phyloP scores from a whole-genome alignment of 768 basidiomycete species.

The Hebeloma cylindrosporum region DNA sequence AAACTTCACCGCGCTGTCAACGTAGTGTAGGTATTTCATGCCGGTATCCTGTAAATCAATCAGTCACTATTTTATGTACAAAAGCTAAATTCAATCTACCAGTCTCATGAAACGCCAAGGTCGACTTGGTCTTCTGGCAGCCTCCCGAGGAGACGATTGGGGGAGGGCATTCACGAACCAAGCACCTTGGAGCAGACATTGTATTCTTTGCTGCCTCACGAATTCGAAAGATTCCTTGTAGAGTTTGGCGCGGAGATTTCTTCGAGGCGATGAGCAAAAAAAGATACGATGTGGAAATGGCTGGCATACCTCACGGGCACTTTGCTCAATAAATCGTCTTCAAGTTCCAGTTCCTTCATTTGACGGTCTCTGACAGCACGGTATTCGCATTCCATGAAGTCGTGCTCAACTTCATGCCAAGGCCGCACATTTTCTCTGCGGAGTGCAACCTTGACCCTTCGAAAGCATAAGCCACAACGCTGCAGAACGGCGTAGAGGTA shows the following conservation, averaged over 20 bases:
- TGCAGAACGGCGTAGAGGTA: not conserved
- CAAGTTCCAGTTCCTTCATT: slow-evolving; percentile 86
- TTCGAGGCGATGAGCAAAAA: slow-evolving; percentile 29
- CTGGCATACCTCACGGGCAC: slow-evolving; percentile 74
- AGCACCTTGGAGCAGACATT: slow-evolving; percentile 84
- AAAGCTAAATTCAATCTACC: slow-evolving; percentile 39
- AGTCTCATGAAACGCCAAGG: slow-evolving; percentile 89
- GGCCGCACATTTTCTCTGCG: slow-evolving; percentile 69
- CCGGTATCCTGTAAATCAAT: slow-evolving; percentile 60
- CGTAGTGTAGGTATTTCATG: slow-evolving; percentile 79
- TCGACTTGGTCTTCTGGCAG: slow-evolving; percentile 54
- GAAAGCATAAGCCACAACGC: slow-evolving; percentile 4
- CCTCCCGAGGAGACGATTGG: slow-evolving; percentile 49
- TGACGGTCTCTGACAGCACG: slow-evolving; percentile 84
- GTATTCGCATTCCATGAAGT: slow-evolving; percentile 81
- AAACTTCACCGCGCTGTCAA: slow-evolving; percentile 79
- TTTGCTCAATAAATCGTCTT: slow-evolving; percentile 86
- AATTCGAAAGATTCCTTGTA: slow-evolving; percentile 92
- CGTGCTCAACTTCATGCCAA: slow-evolving; percentile 84
- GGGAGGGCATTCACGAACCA: slow-evolving; percentile 89
- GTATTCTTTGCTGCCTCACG: slow-evolving; percentile 84
- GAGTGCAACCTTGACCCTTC: slow-evolving; percentile 75
- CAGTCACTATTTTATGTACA: slow-evolving; percentile 3
- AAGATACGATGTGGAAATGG: slow-evolving; percentile 3
- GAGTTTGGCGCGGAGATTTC: slow-evolving; percentile 80